Conservation (phyloP, 805 yeast genomes). For the Hanseniaspora nectarophila region DNA sequence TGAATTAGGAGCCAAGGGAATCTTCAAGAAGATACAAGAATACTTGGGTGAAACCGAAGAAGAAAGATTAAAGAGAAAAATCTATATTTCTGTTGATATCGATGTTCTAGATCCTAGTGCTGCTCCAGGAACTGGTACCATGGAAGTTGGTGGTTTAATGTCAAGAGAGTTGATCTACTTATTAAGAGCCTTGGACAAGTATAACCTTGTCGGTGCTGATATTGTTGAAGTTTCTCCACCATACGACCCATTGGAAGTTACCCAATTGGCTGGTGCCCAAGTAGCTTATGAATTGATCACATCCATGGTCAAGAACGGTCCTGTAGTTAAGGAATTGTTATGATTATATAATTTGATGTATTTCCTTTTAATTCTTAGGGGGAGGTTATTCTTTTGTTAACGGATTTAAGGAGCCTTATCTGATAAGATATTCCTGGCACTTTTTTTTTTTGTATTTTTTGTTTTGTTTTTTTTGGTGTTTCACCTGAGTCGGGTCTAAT, state of each 20-base stretch:
- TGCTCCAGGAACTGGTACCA: conserved; percentile 73
- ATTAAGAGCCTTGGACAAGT: conserved; percentile 47
- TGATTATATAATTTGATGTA: no score
- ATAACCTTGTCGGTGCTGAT: conserved; percentile 61
- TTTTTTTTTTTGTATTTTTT: no score
- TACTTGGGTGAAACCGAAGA: conserved; percentile 41
- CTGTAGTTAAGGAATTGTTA: conserved; percentile 12
- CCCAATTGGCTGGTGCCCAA: conserved; percentile 60
- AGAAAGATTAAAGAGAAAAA: conserved; percentile 35
- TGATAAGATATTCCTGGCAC: no score
- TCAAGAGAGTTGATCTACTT: conserved; percentile 51
- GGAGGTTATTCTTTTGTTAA: no score
- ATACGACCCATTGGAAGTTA: conserved; percentile 52
- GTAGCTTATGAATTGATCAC: conserved; percentile 60
- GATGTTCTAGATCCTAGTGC: conserved; percentile 63
- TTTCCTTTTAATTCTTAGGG: no score
- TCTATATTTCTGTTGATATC: conserved; percentile 68
- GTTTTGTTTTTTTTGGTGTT: no score
- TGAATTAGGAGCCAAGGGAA: conserved; percentile 50
- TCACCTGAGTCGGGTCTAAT: no score
- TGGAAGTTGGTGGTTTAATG: conserved; percentile 65
- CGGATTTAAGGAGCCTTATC: no score
- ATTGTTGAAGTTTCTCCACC: conserved; percentile 64
- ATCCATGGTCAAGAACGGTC: conserved; percentile 58
- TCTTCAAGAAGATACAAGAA: conserved; percentile 40